These are phyloP conservation scores for Quercus gilva DNA, from an alignment of 306 rosid species.

Conservation along the genomic window DNA sequence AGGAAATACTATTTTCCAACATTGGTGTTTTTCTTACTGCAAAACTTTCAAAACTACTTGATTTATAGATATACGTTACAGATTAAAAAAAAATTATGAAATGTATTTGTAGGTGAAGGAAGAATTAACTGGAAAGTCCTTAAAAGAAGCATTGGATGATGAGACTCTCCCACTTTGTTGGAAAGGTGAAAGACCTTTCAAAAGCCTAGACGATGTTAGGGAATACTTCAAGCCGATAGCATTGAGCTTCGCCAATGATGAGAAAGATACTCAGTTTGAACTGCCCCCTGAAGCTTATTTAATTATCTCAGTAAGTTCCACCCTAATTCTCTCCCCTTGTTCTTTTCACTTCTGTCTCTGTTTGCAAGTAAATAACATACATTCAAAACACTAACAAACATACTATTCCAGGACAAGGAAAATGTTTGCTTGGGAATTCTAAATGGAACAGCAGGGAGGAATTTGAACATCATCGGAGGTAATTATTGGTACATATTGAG, in stretches of 20 bases:
- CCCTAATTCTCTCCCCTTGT: background rate
- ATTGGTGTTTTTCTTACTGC: background rate
- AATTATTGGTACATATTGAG: background rate
- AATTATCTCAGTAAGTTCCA: slow-evolving; percentile 60
- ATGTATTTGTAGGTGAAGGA: slow-evolving; percentile 44
- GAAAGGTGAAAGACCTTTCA: slow-evolving; percentile 70
- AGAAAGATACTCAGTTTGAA: slow-evolving; percentile 56
- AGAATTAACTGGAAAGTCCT: slow-evolving; percentile 50
- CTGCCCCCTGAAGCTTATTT: slow-evolving; percentile 80
- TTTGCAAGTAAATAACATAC: background rate
- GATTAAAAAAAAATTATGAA: background rate
- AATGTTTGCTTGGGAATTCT: slow-evolving; percentile 94
- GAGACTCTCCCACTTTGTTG: slow-evolving; percentile 69
- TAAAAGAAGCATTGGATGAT: slow-evolving; percentile 61
- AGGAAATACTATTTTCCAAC: background rate
- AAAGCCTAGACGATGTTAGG: slow-evolving; percentile 60
- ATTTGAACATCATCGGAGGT: slow-evolving; percentile 86
- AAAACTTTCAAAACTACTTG: background rate
- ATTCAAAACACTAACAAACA: background rate
- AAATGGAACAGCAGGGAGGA: slow-evolving; percentile 51
- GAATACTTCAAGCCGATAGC: slow-evolving; percentile 85
- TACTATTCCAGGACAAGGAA: slow-evolving; percentile 54
- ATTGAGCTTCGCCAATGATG: slow-evolving; percentile 42
- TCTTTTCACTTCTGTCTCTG: slow-evolving; percentile 4
- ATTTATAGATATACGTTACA: background rate